phyloP scores from a whole-genome alignment of 176 grass and related monocot genomes.

The Triticum monococcum region DNA sequence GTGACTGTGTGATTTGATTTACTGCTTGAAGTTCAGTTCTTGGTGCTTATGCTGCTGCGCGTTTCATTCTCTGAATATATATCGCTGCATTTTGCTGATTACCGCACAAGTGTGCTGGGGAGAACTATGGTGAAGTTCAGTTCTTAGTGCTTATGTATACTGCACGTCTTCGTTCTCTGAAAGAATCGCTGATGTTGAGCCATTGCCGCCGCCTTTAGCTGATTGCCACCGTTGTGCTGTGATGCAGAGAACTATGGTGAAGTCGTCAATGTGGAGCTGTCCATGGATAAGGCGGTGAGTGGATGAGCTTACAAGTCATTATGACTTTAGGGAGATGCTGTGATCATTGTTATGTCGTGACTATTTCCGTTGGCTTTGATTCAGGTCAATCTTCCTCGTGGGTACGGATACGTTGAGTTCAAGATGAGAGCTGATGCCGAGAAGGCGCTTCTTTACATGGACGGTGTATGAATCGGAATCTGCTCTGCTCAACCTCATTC shows the following conservation, averaged over 20 bases:
- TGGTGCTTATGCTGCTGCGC: neutral
- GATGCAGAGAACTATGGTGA: constrained; percentile 75
- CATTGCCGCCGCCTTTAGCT: too few species aligned
- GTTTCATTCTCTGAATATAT: neutral
- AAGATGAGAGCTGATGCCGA: constrained; percentile 80
- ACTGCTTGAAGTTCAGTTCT: neutral
- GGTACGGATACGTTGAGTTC: constrained; percentile 88
- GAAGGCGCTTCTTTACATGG: constrained; percentile 97
- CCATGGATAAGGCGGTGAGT: constrained; percentile 83
- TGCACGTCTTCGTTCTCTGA: neutral
- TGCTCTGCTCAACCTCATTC: neutral
- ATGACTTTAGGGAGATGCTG: neutral
- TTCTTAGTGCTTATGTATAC: neutral
- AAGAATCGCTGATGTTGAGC: neutral
- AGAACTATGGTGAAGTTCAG: neutral
- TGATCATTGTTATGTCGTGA: neutral
- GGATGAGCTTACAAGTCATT: neutral
- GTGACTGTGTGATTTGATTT: neutral
- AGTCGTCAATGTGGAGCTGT: constrained; percentile 79
- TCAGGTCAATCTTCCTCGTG: constrained; percentile 96
- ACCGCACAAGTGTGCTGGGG: too few species aligned
- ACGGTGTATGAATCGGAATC: constrained; percentile 58
- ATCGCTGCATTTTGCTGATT: too few species aligned
- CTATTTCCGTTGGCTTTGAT: neutral
- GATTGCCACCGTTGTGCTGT: neutral